phyloP scores from a whole-genome alignment of 148 eudicot species.

The Mesembryanthemum crystallinum region DNA sequence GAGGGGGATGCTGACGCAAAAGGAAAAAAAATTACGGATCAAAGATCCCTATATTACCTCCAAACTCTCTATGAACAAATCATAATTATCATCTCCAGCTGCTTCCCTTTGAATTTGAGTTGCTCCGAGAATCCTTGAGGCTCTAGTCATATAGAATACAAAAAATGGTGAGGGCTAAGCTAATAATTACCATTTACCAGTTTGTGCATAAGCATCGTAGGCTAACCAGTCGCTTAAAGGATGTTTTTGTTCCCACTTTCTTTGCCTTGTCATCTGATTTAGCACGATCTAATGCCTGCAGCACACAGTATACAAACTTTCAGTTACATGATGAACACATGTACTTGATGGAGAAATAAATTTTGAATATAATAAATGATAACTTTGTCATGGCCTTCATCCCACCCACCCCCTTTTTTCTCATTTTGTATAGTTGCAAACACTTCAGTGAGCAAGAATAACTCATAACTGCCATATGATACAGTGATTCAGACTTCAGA shows the following conservation, averaged over 20 bases:
- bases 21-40: background rate
- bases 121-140: conserved; percentile 56
- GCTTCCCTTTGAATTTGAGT: conserved; percentile 33
- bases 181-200: background rate
- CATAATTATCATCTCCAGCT: conserved; percentile 28
- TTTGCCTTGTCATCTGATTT: conserved; percentile 66
- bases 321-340: background rate
- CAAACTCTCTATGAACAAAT: background rate
- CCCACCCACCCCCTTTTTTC: too few relatives aligned
- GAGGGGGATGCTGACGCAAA: background rate
- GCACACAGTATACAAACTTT: conserved; percentile 9
- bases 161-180: conserved; percentile 14
- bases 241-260: conserved; percentile 52
- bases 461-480: too few relatives aligned
- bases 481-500: too few relatives aligned
- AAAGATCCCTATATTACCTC: conserved; percentile 18
- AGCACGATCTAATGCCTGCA: conserved; percentile 84
- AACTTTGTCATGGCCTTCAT: too few relatives aligned
- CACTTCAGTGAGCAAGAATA: too few relatives aligned
- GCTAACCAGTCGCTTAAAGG: conserved; percentile 84
- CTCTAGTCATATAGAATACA: conserved; percentile 37
- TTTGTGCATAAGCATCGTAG: background rate
- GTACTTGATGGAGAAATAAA: too few relatives aligned
- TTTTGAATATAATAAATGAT: too few relatives aligned
- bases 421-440: too few relatives aligned